Conservation (phyloP, 768 basidiomycete species). For the Leccinum truebloodii region DNA sequence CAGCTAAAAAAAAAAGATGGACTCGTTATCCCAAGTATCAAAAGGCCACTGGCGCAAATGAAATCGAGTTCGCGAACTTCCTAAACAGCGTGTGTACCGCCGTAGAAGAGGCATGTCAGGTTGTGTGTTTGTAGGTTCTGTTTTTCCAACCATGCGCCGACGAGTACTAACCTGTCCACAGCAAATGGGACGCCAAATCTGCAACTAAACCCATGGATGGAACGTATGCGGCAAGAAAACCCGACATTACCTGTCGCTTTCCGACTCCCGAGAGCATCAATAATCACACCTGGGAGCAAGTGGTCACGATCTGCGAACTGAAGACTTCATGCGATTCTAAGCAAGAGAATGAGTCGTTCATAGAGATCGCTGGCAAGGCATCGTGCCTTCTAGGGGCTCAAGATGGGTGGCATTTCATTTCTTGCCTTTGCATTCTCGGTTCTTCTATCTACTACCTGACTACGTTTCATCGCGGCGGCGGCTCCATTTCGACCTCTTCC, state of each 20-base stretch:
- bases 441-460: not conserved
- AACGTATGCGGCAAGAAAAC: not conserved
- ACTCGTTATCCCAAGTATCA: too few species aligned
- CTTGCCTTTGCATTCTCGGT: not conserved
- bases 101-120: not conserved
- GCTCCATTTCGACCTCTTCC: not conserved
- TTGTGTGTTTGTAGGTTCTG: not conserved
- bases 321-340: not conserved
- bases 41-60: not conserved
- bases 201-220: not conserved
- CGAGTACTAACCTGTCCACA: not conserved
- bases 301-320: not conserved
- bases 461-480: not conserved
- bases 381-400: not conserved
- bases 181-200: not conserved
- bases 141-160: not conserved
- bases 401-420: not conserved
- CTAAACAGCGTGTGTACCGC: too few species aligned
- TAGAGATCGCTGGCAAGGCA: not conserved
- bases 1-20: too few species aligned
- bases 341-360: not conserved
- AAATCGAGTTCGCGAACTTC: not conserved
- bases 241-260: not conserved
- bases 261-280: not conserved
- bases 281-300: not conserved